Percentiles rank a stretch among this genome's conserved stretches.
Evolutionary conservation across 129 eudicot genomes (phyloP).

Genomic region (Escallonia herrerae): DNA sequence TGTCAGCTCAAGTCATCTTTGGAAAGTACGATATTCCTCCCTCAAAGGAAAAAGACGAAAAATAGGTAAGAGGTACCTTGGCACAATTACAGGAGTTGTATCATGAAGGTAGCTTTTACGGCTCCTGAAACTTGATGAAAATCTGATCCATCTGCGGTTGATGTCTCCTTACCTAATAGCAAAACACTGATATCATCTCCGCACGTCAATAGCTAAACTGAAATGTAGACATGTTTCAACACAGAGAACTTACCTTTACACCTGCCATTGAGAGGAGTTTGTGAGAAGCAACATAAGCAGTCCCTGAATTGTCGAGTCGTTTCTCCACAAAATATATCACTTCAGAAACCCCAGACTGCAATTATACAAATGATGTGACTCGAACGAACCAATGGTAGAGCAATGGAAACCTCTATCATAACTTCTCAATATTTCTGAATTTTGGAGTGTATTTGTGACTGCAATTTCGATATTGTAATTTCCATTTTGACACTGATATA

Average conservation of each 20-base stretch:
- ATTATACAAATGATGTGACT: neutral
- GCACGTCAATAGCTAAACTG: too few species aligned
- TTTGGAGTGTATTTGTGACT: too few species aligned
- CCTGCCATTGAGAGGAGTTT: constrained; percentile 81
- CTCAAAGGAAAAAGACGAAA: too few species aligned
- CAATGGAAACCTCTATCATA: too few species aligned
- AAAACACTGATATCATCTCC: neutral
- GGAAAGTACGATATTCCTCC: too few species aligned
- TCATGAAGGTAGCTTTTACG: constrained; percentile 11
- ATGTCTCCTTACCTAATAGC: constrained; percentile 66
- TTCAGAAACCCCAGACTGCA: constrained; percentile 89
- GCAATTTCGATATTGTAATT: too few species aligned
- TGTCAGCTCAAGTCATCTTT: too few species aligned
- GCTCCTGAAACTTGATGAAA: constrained; percentile 47
- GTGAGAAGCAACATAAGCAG: constrained; percentile 73
- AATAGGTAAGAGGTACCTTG: too few species aligned
- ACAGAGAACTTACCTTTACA: constrained; percentile 47
- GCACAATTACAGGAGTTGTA: neutral
- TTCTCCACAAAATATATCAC: constrained; percentile 86
- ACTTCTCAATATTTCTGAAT: too few species aligned
- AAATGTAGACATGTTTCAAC: too few species aligned
- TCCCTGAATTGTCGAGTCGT: constrained; percentile 53
- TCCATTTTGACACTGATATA: too few species aligned
- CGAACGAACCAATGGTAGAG: too few species aligned
- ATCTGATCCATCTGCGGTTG: constrained; percentile 71